Base-by-base conservation (phyloP, 2,329 filamentous ascomycete species). In the Pezicula carpinea region DNA sequence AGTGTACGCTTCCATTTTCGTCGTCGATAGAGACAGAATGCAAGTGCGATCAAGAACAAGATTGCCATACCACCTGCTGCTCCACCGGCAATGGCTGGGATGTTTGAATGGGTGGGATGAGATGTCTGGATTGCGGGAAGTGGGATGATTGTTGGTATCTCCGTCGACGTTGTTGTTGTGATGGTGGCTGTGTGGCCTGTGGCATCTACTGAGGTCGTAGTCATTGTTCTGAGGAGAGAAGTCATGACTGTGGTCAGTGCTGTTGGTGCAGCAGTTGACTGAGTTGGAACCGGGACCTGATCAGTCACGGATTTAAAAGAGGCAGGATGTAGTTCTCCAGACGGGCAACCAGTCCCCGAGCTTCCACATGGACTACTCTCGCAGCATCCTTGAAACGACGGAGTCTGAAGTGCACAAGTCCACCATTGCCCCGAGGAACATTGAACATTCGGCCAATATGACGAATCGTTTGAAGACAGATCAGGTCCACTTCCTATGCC, bases 301-400 rank as follows among this genome's bases (percentile, higher is more conserved):
- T n/a, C n/a, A n/a, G n/a, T n/a, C n/a, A n/a, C n/a, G n/a, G n/a
- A n/a, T n/a, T n/a, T 23, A 23, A 23, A 23, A 23, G 22, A 5
- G 5, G 22, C 22, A 23, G 22, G 22, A 8, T 8, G 5, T 23
- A 23, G 8, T 5, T 23, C 22, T 23, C 22, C 22, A 5, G 22
- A 5, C 5, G 22, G 22, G 22, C 22, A 23, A 23, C 22, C 22
- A 23, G 15, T 36, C n/a, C 32, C 35, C n/a, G n/a, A n/a, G n/a
- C n/a, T n/a, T n/a, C 15, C 39, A 32, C 52, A 54, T 40, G 47
- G 46, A 34, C 50, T 44, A 13, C 11, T 34, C 15, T 44, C 44
- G 15, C 47, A 54, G 22, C 52, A 54, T 5, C 52, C 52, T 42
- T 54, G 50, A 44, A 54, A 54, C 4, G 49, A 47, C 11, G 51